Conservation (phyloP, 345 rosid genomes). For the Limnanthes douglasii region DNA sequence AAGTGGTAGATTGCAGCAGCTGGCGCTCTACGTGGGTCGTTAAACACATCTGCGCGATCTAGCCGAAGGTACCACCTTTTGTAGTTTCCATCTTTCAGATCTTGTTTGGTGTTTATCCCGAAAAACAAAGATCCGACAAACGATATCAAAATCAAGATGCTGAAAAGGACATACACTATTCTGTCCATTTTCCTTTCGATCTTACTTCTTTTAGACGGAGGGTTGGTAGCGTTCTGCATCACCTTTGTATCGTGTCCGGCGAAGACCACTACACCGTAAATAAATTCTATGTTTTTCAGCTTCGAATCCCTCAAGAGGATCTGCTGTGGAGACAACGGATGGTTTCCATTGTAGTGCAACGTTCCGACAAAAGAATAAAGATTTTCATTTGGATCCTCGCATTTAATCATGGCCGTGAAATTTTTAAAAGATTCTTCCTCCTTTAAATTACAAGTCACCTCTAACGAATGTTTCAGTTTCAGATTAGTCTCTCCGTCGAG, state of each 20-base stretch:
- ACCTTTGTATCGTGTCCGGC: conserved; percentile 96
- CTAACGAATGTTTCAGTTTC: conserved; percentile 79
- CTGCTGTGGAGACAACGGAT: conserved; percentile 69
- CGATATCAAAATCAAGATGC: conserved; percentile 31
- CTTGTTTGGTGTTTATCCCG: conserved; percentile 49
- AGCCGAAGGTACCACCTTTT: conserved; percentile 87
- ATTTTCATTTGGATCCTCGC: conserved; percentile 93
- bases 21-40: conserved; percentile 40
- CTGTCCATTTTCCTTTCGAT: conserved; percentile 80
- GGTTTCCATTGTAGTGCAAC: conserved; percentile 37
- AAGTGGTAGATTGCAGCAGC: conserved; percentile 49
- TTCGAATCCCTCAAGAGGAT: conserved; percentile 85
- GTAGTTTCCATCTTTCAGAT: conserved; percentile 38
- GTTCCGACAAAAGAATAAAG: conserved; percentile 70
- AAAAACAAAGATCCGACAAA: conserved; percentile 66
- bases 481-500: conserved; percentile 98
- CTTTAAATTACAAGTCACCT: conserved; percentile 36
- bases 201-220: conserved; percentile 87
- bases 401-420: conserved; percentile 49
- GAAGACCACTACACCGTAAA: conserved; percentile 74
- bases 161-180: conserved; percentile 54
- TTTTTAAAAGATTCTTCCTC: conserved; percentile 44
- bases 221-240: conserved; percentile 68
- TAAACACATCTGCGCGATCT: conserved; percentile 26
- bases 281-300: conserved; percentile 69